These are phyloP conservation scores for Ogataea nitratoaversa DNA, from an alignment of 805 yeast genomes.

Conservation along the genomic window DNA sequence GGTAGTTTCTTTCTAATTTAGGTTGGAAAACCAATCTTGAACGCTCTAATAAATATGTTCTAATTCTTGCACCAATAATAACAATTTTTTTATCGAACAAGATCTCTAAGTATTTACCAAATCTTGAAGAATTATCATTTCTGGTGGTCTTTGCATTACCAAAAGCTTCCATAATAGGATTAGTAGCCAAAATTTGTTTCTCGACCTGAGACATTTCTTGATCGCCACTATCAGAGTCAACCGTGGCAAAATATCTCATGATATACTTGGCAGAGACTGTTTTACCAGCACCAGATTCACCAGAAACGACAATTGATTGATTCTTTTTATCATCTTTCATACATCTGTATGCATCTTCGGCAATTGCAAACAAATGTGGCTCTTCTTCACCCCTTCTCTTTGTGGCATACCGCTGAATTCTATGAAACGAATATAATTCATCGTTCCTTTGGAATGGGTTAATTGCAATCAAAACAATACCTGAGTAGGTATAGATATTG, in stretches of 20 bases:
- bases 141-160: slow-evolving; percentile 98
- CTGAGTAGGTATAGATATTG: slow-evolving; percentile 91
- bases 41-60: slow-evolving; percentile 90
- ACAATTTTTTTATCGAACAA: slow-evolving; percentile 69
- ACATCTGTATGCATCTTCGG: slow-evolving; percentile 94
- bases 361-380: slow-evolving; percentile 95
- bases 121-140: slow-evolving; percentile 95
- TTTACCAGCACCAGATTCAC: slow-evolving; percentile 99
- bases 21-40: slow-evolving; percentile 95
- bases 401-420: slow-evolving; percentile 92
- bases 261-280: slow-evolving; percentile 96
- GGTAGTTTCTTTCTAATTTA: slow-evolving; percentile 84
- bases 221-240: slow-evolving; percentile 50
- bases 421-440: slow-evolving; percentile 84
- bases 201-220: slow-evolving; percentile 86
- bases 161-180: slow-evolving; percentile 96
- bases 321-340: slow-evolving; percentile 83
- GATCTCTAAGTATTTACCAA: slow-evolving; percentile 93
- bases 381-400: slow-evolving; percentile 91
- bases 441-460: slow-evolving; percentile 94
- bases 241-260: slow-evolving; percentile 96
- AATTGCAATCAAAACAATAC: slow-evolving; percentile 93
- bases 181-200: slow-evolving; percentile 91
- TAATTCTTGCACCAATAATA: slow-evolving; percentile 90
- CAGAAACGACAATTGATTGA: slow-evolving; percentile 95